Percentiles rank a stretch among this genome's conserved stretches.
Conservation (phyloP, 1,139 yeast genomes). For the Geotrichum klebahnii region DNA sequence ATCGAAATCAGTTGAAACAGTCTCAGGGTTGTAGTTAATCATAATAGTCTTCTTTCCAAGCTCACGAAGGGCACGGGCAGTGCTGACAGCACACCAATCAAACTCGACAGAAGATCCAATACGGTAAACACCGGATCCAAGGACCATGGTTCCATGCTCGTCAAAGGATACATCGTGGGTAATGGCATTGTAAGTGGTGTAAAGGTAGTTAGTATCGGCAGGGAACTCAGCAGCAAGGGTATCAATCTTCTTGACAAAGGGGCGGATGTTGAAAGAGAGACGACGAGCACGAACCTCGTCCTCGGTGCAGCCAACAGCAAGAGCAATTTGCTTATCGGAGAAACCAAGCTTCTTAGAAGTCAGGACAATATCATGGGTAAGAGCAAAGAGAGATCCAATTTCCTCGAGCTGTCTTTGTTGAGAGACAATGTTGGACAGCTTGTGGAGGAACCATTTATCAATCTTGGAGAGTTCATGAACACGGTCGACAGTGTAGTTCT, state of each 20-base stretch:
- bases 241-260: constrained; percentile 95
- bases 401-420: constrained; percentile 78
- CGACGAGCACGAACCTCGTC: constrained; percentile 88
- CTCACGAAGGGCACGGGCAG: constrained; percentile 89
- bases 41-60: constrained; percentile 86
- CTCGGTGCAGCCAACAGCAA: constrained; percentile 84
- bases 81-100: constrained; percentile 95
- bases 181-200: constrained; percentile 92
- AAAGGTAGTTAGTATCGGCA: constrained; percentile 89
- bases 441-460: constrained; percentile 95
- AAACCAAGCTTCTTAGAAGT: constrained; percentile 94
- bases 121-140: constrained; percentile 92
- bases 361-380: constrained; percentile 64
- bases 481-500: constrained; percentile 85
- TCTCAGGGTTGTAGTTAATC: constrained; percentile 98
- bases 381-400: constrained; percentile 52
- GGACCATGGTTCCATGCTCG: constrained; percentile 83
- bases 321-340: constrained; percentile 95
- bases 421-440: constrained; percentile 81
- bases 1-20: constrained; percentile 96
- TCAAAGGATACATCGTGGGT: constrained; percentile 79
- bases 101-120: constrained; percentile 93
- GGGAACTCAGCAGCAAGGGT: constrained; percentile 99
- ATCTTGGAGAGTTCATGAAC: constrained; percentile 90
- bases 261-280: constrained; percentile 81